Conservation (phyloP, 352 stramenopile species). For the Globisporangium yorkense region DNA sequence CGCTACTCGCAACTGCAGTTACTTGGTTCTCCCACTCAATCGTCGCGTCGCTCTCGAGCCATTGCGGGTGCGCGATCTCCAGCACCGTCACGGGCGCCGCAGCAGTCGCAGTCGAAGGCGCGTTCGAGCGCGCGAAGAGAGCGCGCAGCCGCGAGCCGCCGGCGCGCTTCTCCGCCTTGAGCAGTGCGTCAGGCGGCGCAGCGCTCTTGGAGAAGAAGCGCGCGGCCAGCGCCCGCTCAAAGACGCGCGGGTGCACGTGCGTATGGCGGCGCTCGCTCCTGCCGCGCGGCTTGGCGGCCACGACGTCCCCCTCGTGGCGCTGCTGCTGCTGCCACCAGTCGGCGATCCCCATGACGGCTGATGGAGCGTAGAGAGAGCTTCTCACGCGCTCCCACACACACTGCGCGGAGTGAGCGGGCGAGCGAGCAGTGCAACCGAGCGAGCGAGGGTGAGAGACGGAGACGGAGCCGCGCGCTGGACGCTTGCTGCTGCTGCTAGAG, state of each 20-base stretch:
- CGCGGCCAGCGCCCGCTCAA: slow-evolving; percentile 9
- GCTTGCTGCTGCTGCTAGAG: not conserved
- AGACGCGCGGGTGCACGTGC: slow-evolving; percentile 5
- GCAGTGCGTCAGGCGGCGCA: not conserved
- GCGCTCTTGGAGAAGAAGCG: slow-evolving; percentile 7
- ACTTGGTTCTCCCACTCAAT: slow-evolving; percentile 40
- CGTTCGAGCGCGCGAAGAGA: slow-evolving; percentile 6
- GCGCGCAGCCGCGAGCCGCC: slow-evolving; percentile 7
- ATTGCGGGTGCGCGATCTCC: slow-evolving; percentile 17
- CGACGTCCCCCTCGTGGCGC: not conserved
- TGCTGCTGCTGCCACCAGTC: slow-evolving; percentile 14
- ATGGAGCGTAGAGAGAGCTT: not conserved
- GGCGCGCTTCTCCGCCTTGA: not conserved
- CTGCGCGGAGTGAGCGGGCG: not conserved
- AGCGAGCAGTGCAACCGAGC: not conserved
- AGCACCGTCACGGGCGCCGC: not conserved
- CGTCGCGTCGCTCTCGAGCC: slow-evolving; percentile 37
- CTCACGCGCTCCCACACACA: not conserved
- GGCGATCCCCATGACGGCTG: slow-evolving; percentile 7
- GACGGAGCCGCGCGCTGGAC: not conserved
- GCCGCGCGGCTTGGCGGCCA: slow-evolving; percentile 2
- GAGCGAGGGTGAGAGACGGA: not conserved
- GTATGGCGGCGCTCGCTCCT: slow-evolving; percentile 9
- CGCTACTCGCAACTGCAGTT: slow-evolving; percentile 24
- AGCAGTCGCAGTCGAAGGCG: not conserved